phyloP scores from a whole-genome alignment of 2,329 filamentous ascomycete genomes.

The Cladosporium sp. region DNA sequence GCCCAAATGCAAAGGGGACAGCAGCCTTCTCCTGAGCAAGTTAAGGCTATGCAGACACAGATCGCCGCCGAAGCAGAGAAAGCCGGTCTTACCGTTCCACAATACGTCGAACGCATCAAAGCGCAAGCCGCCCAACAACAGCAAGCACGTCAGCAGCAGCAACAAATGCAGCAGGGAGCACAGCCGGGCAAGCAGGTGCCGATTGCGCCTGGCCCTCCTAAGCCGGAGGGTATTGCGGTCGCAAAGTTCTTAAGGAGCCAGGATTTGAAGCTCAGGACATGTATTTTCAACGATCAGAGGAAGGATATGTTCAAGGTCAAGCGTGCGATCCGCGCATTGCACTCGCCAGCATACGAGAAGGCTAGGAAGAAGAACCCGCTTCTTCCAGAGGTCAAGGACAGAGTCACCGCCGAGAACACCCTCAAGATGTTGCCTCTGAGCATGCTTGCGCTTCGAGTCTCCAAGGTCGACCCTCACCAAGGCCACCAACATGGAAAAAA shows the following conservation, averaged over 20 bases:
- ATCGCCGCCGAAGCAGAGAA: slow-evolving; percentile 78
- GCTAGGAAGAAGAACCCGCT: slow-evolving; percentile 83
- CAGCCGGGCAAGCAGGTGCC: slow-evolving; percentile 56
- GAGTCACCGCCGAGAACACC: slow-evolving; percentile 81
- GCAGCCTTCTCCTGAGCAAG: slow-evolving; percentile 75
- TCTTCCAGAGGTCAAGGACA: slow-evolving; percentile 83
- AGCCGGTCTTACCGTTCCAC: slow-evolving; percentile 75
- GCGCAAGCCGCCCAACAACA: slow-evolving; percentile 54
- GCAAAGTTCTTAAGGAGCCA: slow-evolving; percentile 83
- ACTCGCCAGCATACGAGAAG: slow-evolving; percentile 87
- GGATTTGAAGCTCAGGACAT: slow-evolving; percentile 83
- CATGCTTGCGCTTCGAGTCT: slow-evolving; percentile 85
- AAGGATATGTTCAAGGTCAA: slow-evolving; percentile 99
- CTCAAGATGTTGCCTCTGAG: slow-evolving; percentile 96
- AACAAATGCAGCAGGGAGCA: slow-evolving; percentile 39
- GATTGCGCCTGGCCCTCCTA: slow-evolving; percentile 74
- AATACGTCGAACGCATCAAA: slow-evolving; percentile 64
- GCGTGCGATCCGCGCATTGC: slow-evolving; percentile 83
- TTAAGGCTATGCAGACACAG: slow-evolving; percentile 77
- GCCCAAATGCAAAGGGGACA: slow-evolving; percentile 41
- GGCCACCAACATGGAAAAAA: slow-evolving; percentile 69
- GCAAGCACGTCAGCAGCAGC: slow-evolving; percentile 46
- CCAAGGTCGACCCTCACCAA: slow-evolving; percentile 73
- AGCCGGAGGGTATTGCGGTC: slow-evolving; percentile 82
- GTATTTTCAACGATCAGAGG: slow-evolving; percentile 90